Base-by-base conservation (phyloP, 2,329 filamentous ascomycete genomes). In the Bipolaris cookei region DNA sequence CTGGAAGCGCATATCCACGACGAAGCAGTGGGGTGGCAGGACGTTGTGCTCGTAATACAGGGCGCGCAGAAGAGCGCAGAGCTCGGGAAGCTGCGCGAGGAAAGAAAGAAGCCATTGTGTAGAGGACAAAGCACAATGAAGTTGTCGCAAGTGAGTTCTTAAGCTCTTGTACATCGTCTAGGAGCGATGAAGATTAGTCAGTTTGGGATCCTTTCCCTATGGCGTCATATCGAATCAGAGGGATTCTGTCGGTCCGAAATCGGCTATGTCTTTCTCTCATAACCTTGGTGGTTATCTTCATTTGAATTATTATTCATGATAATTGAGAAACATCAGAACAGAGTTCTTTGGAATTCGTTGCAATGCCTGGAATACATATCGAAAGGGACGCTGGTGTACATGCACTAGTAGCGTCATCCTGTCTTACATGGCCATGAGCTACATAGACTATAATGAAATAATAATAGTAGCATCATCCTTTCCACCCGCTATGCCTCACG, bases 31-130 rank as follows among this genome's bases (percentile, higher is more conserved):
- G 67, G 42, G 56, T 49, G 42, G 63, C 54, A 43, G 71, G 65
- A 57, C 69, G 70, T 54, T 72, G 71, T 42, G 58, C 46, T 18
- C 59, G 58, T 54, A 74, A 34, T 42, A 59, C 59, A 6, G 72
- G 69, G 39, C 72, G 71, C 25, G 66, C 60, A 37, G 68, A 55
- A 44, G 58, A 63, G 45, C 65, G 64, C 34, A 77, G 62, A 59
- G 72, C 71, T 64, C 73, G 63, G 32, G 75, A 72, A 71, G 71
- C 68, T 63, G 69, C 65, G 61, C 74, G 73, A 28, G 70, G 64
- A 44, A 77, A 55, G 48, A 74, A 65, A 8, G 73, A 73, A 51
- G 73, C 67, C 76, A 78, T 77, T 63, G 43, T 61, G 48, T 45
- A 20, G 25, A 25, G 51, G 46, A 16, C n/a, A n/a, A 35, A 38